Base-by-base conservation (phyloP, 1,139 yeast species). In the Suhomyces coccinellae region DNA sequence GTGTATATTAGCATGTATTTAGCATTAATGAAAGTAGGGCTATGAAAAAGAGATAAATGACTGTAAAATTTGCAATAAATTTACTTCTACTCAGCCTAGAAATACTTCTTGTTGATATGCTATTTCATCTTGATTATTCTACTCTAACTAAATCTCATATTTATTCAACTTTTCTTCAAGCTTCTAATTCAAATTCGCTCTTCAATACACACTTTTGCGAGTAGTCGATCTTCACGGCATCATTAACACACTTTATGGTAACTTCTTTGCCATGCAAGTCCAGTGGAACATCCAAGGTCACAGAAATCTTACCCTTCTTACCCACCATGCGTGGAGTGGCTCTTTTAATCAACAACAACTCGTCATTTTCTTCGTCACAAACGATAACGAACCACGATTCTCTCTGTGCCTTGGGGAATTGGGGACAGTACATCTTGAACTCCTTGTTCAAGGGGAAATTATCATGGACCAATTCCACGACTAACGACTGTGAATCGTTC, bases 331-430 rank as follows among this genome's bases (percentile, higher is more conserved):
- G 71, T 1, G 93, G 93, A 13, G 83, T 78, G 8, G 86, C 86
- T 57, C 95, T 75, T 57, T 85, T 86, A 35, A 87, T 66, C 44
- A 82, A 70, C 30, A 77, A 65, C 35, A 87, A 61, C 57, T 84
- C 88, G 30, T 67, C 68, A 2, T 57, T 56, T 2, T 62, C 56
- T 10, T 61, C 61, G 56, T 82, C 78, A 53, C 81, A 77, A 8
- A 85, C 65, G 41, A 91, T 78, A 9, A 85, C 77, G 63, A 93
- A 88, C 99, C 99, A 95, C 0, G 95, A 82, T 62, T 93, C 99
- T 56, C 91, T 85, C 65, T 95, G 99, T 1, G 85, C 74, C 63
- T 93, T 91, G 38, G 96, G 96, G 67, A 87, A 93, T 54, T 79
- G 81, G 3, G 95, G 95, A 50, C 93, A 75, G 58, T 84, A 81